Percentiles rank a stretch among this genome's conserved stretches.
These are phyloP conservation scores for Crithidia brevicula DNA, from an alignment of 208 protist species.

Conservation along the genomic window DNA sequence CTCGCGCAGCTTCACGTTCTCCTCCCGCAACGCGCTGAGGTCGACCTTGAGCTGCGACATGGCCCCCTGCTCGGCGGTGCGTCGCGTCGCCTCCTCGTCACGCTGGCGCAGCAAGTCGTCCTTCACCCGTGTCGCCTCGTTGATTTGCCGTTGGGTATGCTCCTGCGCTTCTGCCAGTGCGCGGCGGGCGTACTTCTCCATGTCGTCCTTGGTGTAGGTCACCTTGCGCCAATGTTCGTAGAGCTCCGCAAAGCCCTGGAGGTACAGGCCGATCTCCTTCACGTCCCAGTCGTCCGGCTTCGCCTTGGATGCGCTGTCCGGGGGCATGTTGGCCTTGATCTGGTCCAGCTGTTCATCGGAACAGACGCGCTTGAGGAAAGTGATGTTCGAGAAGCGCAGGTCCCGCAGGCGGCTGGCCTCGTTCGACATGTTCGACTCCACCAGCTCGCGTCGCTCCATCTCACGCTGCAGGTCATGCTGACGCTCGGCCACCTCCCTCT, in stretches of 20 bases:
- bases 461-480: conserved; percentile 65
- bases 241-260: conserved; percentile 73
- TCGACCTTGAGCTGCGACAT: conserved; percentile 86
- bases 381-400: conserved; percentile 66
- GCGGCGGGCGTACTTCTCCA: conserved; percentile 83
- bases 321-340: conserved; percentile 65
- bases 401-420: conserved; percentile 71
- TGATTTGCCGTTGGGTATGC: conserved; percentile 75
- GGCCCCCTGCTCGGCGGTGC: conserved; percentile 63
- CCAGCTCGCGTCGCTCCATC: conserved; percentile 57
- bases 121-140: conserved; percentile 59
- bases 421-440: conserved; percentile 74
- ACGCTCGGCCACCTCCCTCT: conserved; percentile 59
- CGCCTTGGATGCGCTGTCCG: conserved; percentile 68
- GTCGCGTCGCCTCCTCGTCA: conserved; percentile 73
- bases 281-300: conserved; percentile 81
- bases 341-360: conserved; percentile 71
- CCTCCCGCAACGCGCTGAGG: conserved; percentile 71
- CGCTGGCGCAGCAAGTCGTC: conserved; percentile 74
- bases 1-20: conserved; percentile 87
- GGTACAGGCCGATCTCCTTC: conserved; percentile 85
- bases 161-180: conserved; percentile 65
- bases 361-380: conserved; percentile 91
- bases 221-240: conserved; percentile 80
- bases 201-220: conserved; percentile 87